These are phyloP conservation scores for Sechiopsis laciniata DNA, from an alignment of 306 rosid genomes.

Conservation along the genomic window DNA sequence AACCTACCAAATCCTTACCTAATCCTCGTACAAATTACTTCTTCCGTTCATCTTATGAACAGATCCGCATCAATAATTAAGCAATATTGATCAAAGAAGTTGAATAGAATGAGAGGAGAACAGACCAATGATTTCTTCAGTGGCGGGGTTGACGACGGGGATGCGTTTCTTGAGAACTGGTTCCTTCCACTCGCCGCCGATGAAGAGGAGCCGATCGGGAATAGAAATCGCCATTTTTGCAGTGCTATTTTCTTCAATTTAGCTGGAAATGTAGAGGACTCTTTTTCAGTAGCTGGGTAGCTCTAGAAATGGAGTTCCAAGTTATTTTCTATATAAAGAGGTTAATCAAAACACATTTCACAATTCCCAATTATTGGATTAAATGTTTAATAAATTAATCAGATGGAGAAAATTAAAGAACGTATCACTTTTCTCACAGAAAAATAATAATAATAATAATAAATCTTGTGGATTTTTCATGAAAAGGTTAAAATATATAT, in stretches of 20 bases:
- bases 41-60: not conserved
- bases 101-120: conserved; percentile 17
- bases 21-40: not conserved
- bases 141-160: conserved; percentile 75
- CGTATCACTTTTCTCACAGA: too few species aligned
- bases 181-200: conserved; percentile 72
- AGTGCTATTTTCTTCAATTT: not conserved
- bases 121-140: conserved; percentile 57
- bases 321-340: too few species aligned
- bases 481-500: too few species aligned
- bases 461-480: too few species aligned
- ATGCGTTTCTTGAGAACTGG: conserved; percentile 65
- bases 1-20: too few species aligned
- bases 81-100: not conserved
- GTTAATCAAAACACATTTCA: too few species aligned
- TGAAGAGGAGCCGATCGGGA: conserved; percentile 65
- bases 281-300: too few species aligned
- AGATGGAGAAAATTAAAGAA: too few species aligned
- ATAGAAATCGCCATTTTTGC: conserved; percentile 50
- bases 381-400: too few species aligned
- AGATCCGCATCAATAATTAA: not conserved
- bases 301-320: too few species aligned
- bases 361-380: too few species aligned
- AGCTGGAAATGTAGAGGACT: not conserved
- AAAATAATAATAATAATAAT: too few species aligned